These are phyloP conservation scores for Dothistroma pini DNA, from an alignment of 2,329 filamentous ascomycete species.

Conservation along the genomic window DNA sequence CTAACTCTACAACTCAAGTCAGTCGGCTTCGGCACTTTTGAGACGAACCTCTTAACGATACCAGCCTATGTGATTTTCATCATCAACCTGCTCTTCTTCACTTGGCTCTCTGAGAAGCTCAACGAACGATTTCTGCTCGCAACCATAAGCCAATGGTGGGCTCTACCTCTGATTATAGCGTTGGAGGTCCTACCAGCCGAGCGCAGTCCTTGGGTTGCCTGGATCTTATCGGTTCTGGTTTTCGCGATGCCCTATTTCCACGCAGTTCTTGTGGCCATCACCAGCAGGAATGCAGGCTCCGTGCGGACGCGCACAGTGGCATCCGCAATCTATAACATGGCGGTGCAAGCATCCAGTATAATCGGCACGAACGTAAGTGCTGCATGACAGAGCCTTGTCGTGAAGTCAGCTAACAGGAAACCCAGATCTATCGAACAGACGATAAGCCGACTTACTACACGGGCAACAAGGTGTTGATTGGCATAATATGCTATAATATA, in stretches of 20 bases:
- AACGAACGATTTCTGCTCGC: constrained; percentile 52
- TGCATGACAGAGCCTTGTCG: constrained; percentile 24
- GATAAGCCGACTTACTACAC: constrained; percentile 54
- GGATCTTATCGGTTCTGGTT: constrained; percentile 39
- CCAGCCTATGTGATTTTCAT: constrained; percentile 50
- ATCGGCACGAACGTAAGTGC: constrained; percentile 28
- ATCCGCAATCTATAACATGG: constrained; percentile 57
- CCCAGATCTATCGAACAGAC: constrained; percentile 50
- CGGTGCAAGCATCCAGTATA: constrained; percentile 41
- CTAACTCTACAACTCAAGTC: constrained; percentile 40
- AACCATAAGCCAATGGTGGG: constrained; percentile 41
- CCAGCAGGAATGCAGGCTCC: constrained; percentile 59
- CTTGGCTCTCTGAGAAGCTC: constrained; percentile 47
- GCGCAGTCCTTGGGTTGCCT: constrained; percentile 38
- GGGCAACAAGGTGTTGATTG: constrained; percentile 55
- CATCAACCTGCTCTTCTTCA: constrained; percentile 48
- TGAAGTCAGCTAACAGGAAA: neutral
- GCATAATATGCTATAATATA: constrained; percentile 50
- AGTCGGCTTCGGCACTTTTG: constrained; percentile 41
- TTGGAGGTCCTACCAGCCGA: constrained; percentile 35
- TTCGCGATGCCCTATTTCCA: constrained; percentile 46
- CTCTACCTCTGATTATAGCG: constrained; percentile 37
- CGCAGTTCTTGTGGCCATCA: constrained; percentile 59
- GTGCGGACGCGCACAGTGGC: constrained; percentile 59
- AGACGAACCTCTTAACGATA: constrained; percentile 42